phyloP scores from a whole-genome alignment of 768 basidiomycete species.

The Heimioporus sp. region DNA sequence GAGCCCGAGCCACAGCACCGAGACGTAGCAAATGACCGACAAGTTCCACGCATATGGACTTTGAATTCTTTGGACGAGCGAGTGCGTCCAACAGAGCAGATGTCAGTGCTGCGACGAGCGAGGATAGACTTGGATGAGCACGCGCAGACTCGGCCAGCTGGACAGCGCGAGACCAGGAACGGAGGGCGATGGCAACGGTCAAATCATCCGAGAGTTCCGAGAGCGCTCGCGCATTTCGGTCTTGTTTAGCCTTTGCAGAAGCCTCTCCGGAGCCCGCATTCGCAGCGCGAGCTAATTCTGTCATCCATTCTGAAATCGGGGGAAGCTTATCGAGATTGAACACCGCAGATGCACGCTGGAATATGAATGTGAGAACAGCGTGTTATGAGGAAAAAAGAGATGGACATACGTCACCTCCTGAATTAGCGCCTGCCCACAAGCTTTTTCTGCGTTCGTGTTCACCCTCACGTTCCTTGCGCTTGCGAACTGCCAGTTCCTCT shows the following conservation, averaged over 20 bases:
- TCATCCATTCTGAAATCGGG: constrained; percentile 74
- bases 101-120: constrained; percentile 66
- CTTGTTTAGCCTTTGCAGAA: constrained; percentile 70
- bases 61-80: constrained; percentile 73
- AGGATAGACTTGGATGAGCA: constrained; percentile 57
- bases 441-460: constrained; percentile 88
- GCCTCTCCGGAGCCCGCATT: constrained; percentile 38
- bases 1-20: constrained; percentile 73
- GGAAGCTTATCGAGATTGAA: constrained; percentile 44
- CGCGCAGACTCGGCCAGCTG: constrained; percentile 82
- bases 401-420: constrained; percentile 40
- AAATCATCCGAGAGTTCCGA: constrained; percentile 91
- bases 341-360: constrained; percentile 33
- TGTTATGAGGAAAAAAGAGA: not conserved
- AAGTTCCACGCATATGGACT: constrained; percentile 67
- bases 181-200: constrained; percentile 85
- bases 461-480: constrained; percentile 90
- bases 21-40: constrained; percentile 74
- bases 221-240: constrained; percentile 82
- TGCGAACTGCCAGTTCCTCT: constrained; percentile 85
- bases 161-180: constrained; percentile 89
- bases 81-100: constrained; percentile 70
- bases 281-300: constrained; percentile 58
- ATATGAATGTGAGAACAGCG: not conserved
- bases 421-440: constrained; percentile 53